Evolutionary conservation across 2,329 filamentous ascomycete species (phyloP).

Genomic region (Exophiala calicioides): DNA sequence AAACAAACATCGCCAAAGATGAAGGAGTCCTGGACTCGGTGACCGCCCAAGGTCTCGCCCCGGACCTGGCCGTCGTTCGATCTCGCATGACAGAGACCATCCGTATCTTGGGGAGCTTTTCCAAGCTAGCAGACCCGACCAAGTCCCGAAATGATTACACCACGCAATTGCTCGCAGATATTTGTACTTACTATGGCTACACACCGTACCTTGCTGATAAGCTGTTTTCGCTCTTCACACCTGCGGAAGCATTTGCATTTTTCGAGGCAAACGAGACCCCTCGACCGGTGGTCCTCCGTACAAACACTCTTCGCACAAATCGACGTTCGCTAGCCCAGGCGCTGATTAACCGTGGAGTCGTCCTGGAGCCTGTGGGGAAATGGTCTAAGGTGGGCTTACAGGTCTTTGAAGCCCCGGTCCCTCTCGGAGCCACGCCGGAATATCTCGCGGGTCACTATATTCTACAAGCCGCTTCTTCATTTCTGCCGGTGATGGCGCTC

Average conservation of each 20-base stretch:
- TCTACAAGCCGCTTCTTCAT: constrained; percentile 92
- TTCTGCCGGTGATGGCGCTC: constrained; percentile 95
- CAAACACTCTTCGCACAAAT: constrained; percentile 84
- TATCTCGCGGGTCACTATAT: constrained; percentile 98
- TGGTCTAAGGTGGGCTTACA: constrained; percentile 98
- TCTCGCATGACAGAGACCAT: constrained; percentile 91
- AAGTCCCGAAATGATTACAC: constrained; percentile 88
- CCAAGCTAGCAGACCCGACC: constrained; percentile 74
- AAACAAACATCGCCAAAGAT: constrained; percentile 89
- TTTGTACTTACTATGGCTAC: constrained; percentile 97
- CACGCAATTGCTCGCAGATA: constrained; percentile 80
- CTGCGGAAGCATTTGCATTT: constrained; percentile 93
- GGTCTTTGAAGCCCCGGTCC: constrained; percentile 86
- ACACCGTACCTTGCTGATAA: constrained; percentile 94
- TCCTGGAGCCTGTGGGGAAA: constrained; percentile 93
- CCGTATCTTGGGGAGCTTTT: constrained; percentile 85
- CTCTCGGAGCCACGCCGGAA: constrained; percentile 91
- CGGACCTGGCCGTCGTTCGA: constrained; percentile 85
- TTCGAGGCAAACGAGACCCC: constrained; percentile 98
- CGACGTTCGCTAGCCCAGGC: constrained; percentile 82
- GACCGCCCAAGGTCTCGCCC: constrained; percentile 69
- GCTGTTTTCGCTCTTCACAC: constrained; percentile 87
- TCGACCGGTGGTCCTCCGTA: constrained; percentile 90
- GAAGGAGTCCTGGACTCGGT: constrained; percentile 64
- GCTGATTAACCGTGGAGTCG: constrained; percentile 93